Percentiles rank a stretch among this genome's conserved stretches.
phyloP scores from a whole-genome alignment of 495 filamentous ascomycete genomes.

The Trichocladium uniseriatum region DNA sequence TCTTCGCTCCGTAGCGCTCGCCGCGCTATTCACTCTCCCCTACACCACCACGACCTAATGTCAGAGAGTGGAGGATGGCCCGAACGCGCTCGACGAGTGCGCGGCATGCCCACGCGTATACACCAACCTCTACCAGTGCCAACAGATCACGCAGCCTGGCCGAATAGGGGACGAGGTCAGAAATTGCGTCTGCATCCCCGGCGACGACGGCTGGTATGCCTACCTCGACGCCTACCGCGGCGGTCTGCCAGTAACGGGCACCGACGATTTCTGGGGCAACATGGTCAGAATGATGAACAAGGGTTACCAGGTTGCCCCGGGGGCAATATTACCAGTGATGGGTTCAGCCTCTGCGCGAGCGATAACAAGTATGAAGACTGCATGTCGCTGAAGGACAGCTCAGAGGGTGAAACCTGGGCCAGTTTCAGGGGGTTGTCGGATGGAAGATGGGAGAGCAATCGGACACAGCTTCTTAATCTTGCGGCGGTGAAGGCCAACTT shows the following conservation, averaged over 20 bases:
- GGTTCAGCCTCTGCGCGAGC: background rate
- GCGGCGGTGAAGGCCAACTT: background rate
- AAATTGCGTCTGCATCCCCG: background rate
- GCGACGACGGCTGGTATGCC: conserved; percentile 3
- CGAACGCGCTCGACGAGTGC: conserved; percentile 1
- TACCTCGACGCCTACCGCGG: conserved; percentile 1
- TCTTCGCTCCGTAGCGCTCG: background rate
- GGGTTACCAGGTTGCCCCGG: background rate
- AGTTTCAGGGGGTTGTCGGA: no score
- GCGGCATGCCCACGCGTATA: background rate
- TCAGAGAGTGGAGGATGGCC: background rate
- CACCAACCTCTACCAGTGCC: background rate
- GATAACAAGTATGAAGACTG: no score
- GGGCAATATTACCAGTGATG: conserved; percentile 1
- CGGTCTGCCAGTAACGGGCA: background rate
- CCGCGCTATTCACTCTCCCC: background rate
- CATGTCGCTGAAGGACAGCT: no score
- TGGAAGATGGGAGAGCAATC: background rate
- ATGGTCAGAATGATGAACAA: background rate
- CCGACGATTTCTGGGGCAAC: conserved; percentile 3
- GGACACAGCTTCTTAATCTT: background rate
- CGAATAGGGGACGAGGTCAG: background rate
- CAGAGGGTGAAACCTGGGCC: no score
- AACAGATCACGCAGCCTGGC: background rate
- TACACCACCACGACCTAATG: background rate